Percentiles rank a stretch among this genome's conserved stretches.
Conservation (phyloP, 129 eudicot genomes). For the Lactuca sativa region DNA sequence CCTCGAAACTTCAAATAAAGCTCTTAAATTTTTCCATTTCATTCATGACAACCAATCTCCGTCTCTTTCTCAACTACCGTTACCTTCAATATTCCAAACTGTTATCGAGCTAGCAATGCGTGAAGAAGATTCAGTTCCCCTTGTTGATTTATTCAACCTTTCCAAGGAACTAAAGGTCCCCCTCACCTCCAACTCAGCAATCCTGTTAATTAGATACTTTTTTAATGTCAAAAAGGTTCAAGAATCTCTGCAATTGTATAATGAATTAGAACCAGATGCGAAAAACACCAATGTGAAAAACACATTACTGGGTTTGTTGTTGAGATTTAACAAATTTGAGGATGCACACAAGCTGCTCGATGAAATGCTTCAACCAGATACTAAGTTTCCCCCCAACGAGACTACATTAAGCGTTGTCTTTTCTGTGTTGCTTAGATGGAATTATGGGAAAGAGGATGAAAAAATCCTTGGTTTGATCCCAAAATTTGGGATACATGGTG, state of each 20-base stretch:
- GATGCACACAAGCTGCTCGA: conserved; percentile 68
- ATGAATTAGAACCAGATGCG: conserved; percentile 38
- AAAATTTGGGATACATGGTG: conserved; percentile 44
- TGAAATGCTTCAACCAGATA: conserved; percentile 58
- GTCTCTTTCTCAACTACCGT: conserved; percentile 9
- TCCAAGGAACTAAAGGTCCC: conserved; percentile 36
- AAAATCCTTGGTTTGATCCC: conserved; percentile 40
- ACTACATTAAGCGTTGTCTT: conserved; percentile 40
- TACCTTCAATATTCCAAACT: conserved; percentile 53
- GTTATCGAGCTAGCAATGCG: conserved; percentile 52
- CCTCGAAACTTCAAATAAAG: conserved; percentile 41
- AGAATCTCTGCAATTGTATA: conserved; percentile 35
- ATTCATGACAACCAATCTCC: conserved; percentile 33
- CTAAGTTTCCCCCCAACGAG: conserved; percentile 21
- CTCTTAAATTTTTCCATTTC: conserved; percentile 56
- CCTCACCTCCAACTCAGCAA: conserved; percentile 43
- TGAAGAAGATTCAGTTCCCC: conserved; percentile 25
- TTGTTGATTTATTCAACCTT: conserved; percentile 37
- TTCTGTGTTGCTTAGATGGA: conserved; percentile 31
- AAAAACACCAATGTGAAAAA: conserved; percentile 30
- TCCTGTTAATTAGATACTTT: conserved; percentile 48
- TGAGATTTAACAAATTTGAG: conserved; percentile 33
- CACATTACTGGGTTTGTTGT: conserved; percentile 31
- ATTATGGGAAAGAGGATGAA: conserved; percentile 40
- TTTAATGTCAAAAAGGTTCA: conserved; percentile 38